Base-by-base conservation (phyloP, 305 asterid genomes). In the Rubia occidens region DNA sequence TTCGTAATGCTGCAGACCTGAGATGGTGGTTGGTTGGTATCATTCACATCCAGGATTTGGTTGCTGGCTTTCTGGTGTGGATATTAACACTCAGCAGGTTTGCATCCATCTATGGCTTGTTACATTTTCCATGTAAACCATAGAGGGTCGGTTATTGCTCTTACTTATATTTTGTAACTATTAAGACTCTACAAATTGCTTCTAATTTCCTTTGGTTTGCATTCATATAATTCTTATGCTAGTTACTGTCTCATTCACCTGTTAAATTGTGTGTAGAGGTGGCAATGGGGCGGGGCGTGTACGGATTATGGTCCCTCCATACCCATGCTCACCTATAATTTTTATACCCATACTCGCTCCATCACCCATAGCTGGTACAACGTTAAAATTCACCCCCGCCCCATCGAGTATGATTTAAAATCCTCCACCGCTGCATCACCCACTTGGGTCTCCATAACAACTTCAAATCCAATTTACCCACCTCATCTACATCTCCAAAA, bases 21-120 rank as follows among this genome's bases (percentile, higher is more conserved):
- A 95, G 86, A 95, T 95, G 99, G 99, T 95, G 80, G 99, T 91
- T 56, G 99, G 97, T 56, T 94, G 99, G 99, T 94, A 94, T 76
- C 96, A 94, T 76, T 94, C 99, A 43, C 96, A 90, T 86, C 99
- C 99, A 43, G 96, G 99, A 60, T 94, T 94, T 73, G 99, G 99
- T 73, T 91, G 98, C 75, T 95, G 98, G 98, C 96, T 95, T 67
- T 95, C 96, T 70, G 99, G 99, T 49, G 98, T 95, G 66, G 99
- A 95, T 82, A 95, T 95, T 66, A 95, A 95, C 69, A 95, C 98
- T 43, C 99, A 95, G 79, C 99, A 95, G 96, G 98, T 95, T 47
- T 53, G 47, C 32, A 44, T 76, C 73, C 29, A 26, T 26, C 29
- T 26, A 26, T 26, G 29, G 1, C 29, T 2, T 2, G 2, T 26